Evolutionary conservation across 108 stramenopile species (phyloP), one percentile per base, ranked within the genome.

Genomic region (Stephanodiscus minutulus): DNA sequence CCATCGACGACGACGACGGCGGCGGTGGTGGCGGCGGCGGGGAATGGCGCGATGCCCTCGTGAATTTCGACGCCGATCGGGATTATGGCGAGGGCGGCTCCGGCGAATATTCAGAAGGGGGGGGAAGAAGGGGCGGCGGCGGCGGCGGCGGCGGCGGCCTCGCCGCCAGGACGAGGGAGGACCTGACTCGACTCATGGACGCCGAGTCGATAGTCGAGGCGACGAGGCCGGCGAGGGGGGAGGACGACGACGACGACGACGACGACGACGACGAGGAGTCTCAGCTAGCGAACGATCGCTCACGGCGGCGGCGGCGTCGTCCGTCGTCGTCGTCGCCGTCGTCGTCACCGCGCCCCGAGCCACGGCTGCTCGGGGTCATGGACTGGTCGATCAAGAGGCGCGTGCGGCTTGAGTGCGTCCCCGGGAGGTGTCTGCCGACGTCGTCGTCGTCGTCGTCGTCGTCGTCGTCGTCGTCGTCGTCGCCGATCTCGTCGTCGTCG

Each of bases 311-410:
- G 5, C 31, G 31, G 31, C 5, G 31, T 4, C 31, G 31, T 4
- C 3, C 3, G 5, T 33, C 31, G 31, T 5, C 31, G 3, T 5
- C 31, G 31, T 5, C 31, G 31, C 31, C 73, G 37, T 64, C 59
- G 35, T 17, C 33, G 28, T 18, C 12, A n/a, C 39, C 37, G 44
- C 56, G 61, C 27, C 68, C 66, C 13, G 59, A 70, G 39, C 73
- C 73, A 35, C 22, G 69, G 17, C 67, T 11, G 18, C 61, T 79
- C 11, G 75, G 71, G 12, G 43, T 72, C 5, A 52, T 77, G 52
- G 80, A 81, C 72, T 77, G 80, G 80, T 69, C 80, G 35, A 49
- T 81, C 12, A 81, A 81, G 35, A 73, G 64, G 35, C 80, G 80
- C 4, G 46, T 77, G 7, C 61, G 75, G n/a, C 48, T 81, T 10